Conservation (phyloP, 225 moss, liverwort and hornwort genomes). For the Marchantia polymorpha region DNA sequence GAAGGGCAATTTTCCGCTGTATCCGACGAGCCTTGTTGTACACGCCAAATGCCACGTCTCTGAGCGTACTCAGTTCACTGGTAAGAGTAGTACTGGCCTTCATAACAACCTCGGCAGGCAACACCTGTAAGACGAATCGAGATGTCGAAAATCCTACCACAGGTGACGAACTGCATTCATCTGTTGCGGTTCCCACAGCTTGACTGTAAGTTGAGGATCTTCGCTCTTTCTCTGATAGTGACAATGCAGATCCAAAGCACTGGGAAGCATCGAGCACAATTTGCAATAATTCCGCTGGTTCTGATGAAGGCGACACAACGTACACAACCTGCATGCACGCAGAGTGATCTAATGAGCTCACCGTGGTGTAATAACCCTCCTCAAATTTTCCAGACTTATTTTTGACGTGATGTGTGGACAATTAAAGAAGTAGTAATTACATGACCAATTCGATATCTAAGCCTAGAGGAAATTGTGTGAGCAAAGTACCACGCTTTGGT, state of each 20-base stretch:
- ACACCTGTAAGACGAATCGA: conserved; percentile 81
- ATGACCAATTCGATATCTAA: neutral
- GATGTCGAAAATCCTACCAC: conserved; percentile 77
- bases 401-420: neutral
- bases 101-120: conserved; percentile 80
- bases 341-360: neutral
- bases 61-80: conserved; percentile 63
- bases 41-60: conserved; percentile 89
- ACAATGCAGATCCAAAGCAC: conserved; percentile 59
- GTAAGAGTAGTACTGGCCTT: conserved; percentile 66
- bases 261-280: conserved; percentile 77
- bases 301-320: conserved; percentile 84
- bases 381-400: neutral
- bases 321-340: conserved; percentile 74
- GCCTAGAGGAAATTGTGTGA: neutral
- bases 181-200: conserved; percentile 34
- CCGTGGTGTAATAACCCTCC: no score
- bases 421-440: neutral
- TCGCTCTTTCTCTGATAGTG: conserved; percentile 51
- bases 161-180: conserved; percentile 51
- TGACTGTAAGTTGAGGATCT: conserved; percentile 36
- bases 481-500: conserved; percentile 70
- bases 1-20: conserved; percentile 35
- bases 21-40: conserved; percentile 91
- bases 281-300: conserved; percentile 83